Percentiles rank a stretch among this genome's conserved stretches.
Evolutionary conservation across 352 stramenopile genomes (phyloP).

Genomic region (Phytophthora cryptogea): DNA sequence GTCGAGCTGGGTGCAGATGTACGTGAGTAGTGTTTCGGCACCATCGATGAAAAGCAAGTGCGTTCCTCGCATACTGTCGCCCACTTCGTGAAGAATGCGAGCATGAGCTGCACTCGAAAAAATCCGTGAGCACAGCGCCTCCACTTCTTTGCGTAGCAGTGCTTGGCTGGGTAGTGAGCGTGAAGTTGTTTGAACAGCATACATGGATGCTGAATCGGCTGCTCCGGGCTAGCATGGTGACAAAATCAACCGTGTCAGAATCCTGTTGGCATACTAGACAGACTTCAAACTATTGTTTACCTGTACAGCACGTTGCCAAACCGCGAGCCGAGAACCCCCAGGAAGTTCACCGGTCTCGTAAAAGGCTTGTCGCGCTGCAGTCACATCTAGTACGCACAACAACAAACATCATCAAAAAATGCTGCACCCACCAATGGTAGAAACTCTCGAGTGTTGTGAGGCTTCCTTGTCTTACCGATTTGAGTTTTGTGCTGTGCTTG

Average conservation of each 20-base stretch:
- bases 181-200: slow-evolving; percentile 68
- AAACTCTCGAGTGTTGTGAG: not conserved
- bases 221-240: slow-evolving; percentile 16
- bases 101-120: slow-evolving; percentile 65
- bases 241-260: slow-evolving; percentile 2
- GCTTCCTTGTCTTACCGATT: slow-evolving; percentile 28
- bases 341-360: slow-evolving; percentile 44
- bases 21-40: slow-evolving; percentile 70
- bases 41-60: slow-evolving; percentile 79
- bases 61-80: slow-evolving; percentile 50
- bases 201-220: slow-evolving; percentile 67
- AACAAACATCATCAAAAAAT: slow-evolving; percentile 11
- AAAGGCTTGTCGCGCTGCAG: slow-evolving; percentile 34
- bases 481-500: slow-evolving; percentile 31
- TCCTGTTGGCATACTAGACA: not conserved
- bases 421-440: not conserved
- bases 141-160: slow-evolving; percentile 68
- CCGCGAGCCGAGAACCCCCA: slow-evolving; percentile 42
- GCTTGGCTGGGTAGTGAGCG: slow-evolving; percentile 57
- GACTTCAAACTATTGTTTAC: slow-evolving; percentile 12
- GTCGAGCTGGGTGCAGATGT: slow-evolving; percentile 64
- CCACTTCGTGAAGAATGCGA: slow-evolving; percentile 35
- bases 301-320: slow-evolving; percentile 66
- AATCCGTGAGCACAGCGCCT: slow-evolving; percentile 62
- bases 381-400: slow-evolving; percentile 37